phyloP scores from a whole-genome alignment of 257 asterid species.

The Capsicum pubescens region DNA sequence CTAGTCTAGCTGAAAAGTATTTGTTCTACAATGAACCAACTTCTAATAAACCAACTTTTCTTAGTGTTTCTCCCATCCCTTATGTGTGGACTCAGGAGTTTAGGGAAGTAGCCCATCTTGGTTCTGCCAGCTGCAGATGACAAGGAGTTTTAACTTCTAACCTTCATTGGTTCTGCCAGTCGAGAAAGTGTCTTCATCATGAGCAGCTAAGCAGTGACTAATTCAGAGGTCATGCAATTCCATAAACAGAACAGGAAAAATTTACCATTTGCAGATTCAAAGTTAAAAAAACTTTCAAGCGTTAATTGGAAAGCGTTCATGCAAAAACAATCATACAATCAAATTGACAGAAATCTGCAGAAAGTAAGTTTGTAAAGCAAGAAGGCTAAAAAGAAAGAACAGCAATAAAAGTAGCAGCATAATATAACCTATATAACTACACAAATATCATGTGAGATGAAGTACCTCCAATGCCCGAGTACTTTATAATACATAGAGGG shows the following conservation, averaged over 20 bases:
- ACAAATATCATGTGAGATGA: neutral
- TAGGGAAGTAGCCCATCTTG: neutral
- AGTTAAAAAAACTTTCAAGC: neutral
- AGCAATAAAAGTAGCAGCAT: neutral
- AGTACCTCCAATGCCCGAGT: neutral
- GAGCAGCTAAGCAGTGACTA: neutral
- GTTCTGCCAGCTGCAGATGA: neutral
- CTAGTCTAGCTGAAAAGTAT: neutral
- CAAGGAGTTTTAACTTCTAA: neutral
- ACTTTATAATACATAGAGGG: neutral
- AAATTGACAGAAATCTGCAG: neutral
- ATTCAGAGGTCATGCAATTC: neutral
- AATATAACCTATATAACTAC: neutral
- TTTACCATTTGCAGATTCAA: neutral
- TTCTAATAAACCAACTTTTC: neutral
- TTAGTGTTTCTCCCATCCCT: neutral
- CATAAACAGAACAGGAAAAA: neutral
- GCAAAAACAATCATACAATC: neutral
- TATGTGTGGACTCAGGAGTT: neutral
- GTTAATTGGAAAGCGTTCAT: neutral
- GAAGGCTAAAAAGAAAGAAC: neutral
- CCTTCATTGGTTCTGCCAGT: neutral
- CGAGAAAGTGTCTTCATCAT: neutral
- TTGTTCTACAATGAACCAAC: neutral
- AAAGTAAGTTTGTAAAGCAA: neutral